These are phyloP conservation scores for Colletotrichum gigasporum DNA, from an alignment of 2,329 filamentous ascomycete genomes.

Conservation along the genomic window DNA sequence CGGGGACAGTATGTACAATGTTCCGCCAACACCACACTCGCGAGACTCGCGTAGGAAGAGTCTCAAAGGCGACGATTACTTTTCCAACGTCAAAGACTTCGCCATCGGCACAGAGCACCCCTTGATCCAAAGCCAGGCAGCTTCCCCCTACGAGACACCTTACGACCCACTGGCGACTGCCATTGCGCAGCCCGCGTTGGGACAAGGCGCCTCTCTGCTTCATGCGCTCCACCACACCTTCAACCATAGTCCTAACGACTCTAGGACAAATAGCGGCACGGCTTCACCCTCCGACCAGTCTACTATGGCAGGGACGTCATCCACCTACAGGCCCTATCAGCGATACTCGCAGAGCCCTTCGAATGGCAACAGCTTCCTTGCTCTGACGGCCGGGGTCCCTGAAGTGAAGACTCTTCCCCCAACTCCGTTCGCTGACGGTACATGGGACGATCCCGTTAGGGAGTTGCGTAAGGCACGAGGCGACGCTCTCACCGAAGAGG, in stretches of 20 bases:
- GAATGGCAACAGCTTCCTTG: constrained; percentile 54
- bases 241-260: neutral
- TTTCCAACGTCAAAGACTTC: constrained; percentile 52
- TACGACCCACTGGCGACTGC: constrained; percentile 53
- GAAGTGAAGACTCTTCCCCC: constrained; percentile 36
- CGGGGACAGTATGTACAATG: constrained; percentile 59
- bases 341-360: constrained; percentile 56
- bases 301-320: constrained; percentile 26
- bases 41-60: constrained; percentile 63
- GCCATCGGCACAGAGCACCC: constrained; percentile 67
- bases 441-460: constrained; percentile 52
- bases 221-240: constrained; percentile 5
- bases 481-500: constrained; percentile 51
- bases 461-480: constrained; percentile 54
- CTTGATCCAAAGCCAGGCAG: constrained; percentile 77
- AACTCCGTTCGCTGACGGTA: constrained; percentile 48
- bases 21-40: constrained; percentile 62
- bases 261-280: constrained; percentile 16
- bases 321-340: constrained; percentile 39
- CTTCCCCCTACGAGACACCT: constrained; percentile 67
- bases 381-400: constrained; percentile 45
- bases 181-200: constrained; percentile 18
- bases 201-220: constrained; percentile 5
- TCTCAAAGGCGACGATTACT: constrained; percentile 64
- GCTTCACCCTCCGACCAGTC: constrained; percentile 28